A percentile compares a stretch with the other conserved stretches of the same genome.
Conservation (phyloP, 768 basidiomycete genomes). For the Suillus spraguei region DNA sequence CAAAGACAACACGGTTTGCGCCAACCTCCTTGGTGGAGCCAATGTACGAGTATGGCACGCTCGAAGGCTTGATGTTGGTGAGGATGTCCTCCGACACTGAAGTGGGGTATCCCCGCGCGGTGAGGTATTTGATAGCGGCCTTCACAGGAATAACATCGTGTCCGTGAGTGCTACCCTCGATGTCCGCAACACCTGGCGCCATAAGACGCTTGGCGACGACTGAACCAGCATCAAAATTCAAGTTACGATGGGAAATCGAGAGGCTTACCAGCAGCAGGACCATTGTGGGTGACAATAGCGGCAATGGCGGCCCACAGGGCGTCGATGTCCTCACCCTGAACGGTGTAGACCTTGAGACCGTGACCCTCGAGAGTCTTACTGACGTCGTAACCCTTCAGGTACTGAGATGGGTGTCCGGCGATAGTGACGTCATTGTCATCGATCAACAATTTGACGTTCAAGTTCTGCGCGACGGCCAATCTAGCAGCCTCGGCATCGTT, state of each 20-base stretch:
- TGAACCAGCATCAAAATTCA: conserved; percentile 25
- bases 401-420: conserved; percentile 87
- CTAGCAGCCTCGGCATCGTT: conserved; percentile 91
- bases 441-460: conserved; percentile 86
- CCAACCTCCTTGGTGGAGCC: conserved; percentile 76
- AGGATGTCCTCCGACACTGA: conserved; percentile 55
- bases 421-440: conserved; percentile 94
- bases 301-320: conserved; percentile 70
- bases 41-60: conserved; percentile 59
- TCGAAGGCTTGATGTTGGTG: conserved; percentile 59
- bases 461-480: conserved; percentile 77
- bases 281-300: conserved; percentile 57
- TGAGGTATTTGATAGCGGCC: conserved; percentile 74
- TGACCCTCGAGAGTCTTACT: conserved; percentile 77
- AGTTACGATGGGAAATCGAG: not conserved
- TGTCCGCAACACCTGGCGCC: conserved; percentile 71
- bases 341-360: conserved; percentile 74
- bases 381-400: conserved; percentile 78
- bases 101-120: conserved; percentile 57
- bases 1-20: conserved; percentile 83
- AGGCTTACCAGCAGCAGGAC: conserved; percentile 73
- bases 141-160: conserved; percentile 89
- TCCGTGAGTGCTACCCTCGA: conserved; percentile 78
- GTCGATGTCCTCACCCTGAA: conserved; percentile 80
- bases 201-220: conserved; percentile 72